A percentile compares a stretch with the other conserved stretches of the same genome.
These are phyloP conservation scores for Pugionium dolabratum DNA, from an alignment of 345 rosid genomes.

Conservation along the genomic window DNA sequence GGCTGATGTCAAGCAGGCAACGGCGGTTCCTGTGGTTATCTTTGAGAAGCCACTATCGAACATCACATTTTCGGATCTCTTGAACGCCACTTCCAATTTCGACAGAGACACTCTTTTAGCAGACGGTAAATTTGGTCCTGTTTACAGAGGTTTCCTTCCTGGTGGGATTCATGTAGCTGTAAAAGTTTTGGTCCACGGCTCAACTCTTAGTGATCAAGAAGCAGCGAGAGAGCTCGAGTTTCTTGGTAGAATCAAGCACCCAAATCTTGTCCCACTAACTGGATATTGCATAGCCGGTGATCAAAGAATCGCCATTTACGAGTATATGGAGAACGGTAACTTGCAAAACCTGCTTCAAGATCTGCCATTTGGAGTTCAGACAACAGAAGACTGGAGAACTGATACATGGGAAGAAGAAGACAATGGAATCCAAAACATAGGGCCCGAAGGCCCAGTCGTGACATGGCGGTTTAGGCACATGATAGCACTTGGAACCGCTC, in stretches of 20 bases:
- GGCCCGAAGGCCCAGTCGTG: conserved; percentile 59
- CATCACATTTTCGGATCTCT: conserved; percentile 84
- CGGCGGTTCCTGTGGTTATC: conserved; percentile 66
- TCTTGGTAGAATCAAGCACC: conserved; percentile 88
- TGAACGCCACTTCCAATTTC: conserved; percentile 82
- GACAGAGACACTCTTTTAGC: conserved; percentile 88
- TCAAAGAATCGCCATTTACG: conserved; percentile 90
- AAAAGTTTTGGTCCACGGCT: conserved; percentile 86
- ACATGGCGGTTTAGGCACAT: conserved; percentile 86
- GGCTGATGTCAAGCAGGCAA: conserved; percentile 90
- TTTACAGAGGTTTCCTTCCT: conserved; percentile 84
- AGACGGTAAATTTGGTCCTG: conserved; percentile 92
- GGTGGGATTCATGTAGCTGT: conserved; percentile 95
- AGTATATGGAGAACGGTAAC: conserved; percentile 97
- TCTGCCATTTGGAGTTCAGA: conserved; percentile 79
- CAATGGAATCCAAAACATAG: conserved; percentile 62
- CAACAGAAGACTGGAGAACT: conserved; percentile 79
- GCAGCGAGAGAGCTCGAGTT: conserved; percentile 87
- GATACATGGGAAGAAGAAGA: conserved; percentile 87
- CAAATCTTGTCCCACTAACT: conserved; percentile 83
- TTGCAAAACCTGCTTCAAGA: conserved; percentile 86
- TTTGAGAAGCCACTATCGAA: conserved; percentile 89
- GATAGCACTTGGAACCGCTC: conserved; percentile 83
- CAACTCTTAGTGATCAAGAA: conserved; percentile 85
- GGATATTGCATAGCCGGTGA: conserved; percentile 95